Evolutionary conservation across 2,329 filamentous ascomycete species (phyloP), one percentile per base, ranked within the genome.

Genomic region (Helicocarpus griseus): DNA sequence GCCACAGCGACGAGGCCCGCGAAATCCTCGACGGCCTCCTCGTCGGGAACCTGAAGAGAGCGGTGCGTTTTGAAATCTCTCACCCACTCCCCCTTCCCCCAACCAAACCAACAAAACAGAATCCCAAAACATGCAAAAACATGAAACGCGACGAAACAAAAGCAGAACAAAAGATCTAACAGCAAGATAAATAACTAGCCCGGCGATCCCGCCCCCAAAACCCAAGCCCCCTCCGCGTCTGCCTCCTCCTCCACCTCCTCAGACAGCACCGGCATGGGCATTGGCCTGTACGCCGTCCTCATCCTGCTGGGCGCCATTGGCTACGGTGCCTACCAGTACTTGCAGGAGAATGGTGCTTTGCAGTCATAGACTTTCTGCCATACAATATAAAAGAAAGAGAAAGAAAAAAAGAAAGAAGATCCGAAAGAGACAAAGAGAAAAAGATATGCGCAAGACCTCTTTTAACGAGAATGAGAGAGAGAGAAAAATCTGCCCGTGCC

Each of bases 1-100:
- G 93, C 67, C 93, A 98, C 85, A 94, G 87, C 65, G 93, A 98
- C 73, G 93, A 98, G 79, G 93, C 93, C 60, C 86, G 93, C 60
- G 91, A 97, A 77, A 91, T 95, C 60, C 83, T 98, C 53, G 83
- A 86, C 29, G 81, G 82, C 65, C 76, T 95, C 58, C 73, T 83
- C 49, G 79, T 93, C 60, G 90, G 88, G 58, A 77, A 68, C 35
- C 73, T 96, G 69, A 94, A 95, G 83, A 81, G 88, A 70, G 69
- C 80, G 77, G 88, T 94, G 79, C 64, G 82, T 69, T 17, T 38
- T 40, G 31, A 38, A 31, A 31, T 26, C n/a, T 52, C 49, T 38
- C 21, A 26, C 48, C 40, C 45, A 48, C 35, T 51, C 26, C 46
- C 8, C 22, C 24, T 17, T 17, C 41, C 28, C 11, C 5, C 29